Conservation (phyloP, 2,329 filamentous ascomycete species). For the Fusarium longipes region DNA sequence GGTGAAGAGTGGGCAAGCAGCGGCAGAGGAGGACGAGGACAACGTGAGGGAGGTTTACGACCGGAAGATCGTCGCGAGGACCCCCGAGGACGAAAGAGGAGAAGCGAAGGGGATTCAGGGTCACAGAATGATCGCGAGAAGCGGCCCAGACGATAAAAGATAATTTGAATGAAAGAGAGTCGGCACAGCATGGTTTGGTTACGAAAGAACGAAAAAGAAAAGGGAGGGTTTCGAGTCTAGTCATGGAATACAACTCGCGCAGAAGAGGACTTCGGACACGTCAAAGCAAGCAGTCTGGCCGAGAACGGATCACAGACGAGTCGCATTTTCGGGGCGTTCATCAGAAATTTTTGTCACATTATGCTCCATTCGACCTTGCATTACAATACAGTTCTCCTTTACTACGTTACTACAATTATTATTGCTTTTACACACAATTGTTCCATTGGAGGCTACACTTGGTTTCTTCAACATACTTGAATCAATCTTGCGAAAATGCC, state of each 20-base stretch:
- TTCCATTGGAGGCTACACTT: constrained; percentile 12
- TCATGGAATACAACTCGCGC: constrained; percentile 26
- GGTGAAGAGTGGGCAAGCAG: constrained; percentile 52
- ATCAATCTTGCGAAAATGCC: constrained; percentile 5
- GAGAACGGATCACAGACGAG: constrained; percentile 27
- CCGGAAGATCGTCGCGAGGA: constrained; percentile 52
- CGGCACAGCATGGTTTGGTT: constrained; percentile 34
- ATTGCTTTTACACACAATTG: constrained; percentile 35
- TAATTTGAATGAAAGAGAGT: constrained; percentile 23
- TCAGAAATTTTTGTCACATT: constrained; percentile 30
- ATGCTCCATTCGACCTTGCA: constrained; percentile 39
- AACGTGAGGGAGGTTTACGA: constrained; percentile 48
- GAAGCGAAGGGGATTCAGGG: constrained; percentile 59
- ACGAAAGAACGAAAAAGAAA: constrained; percentile 22
- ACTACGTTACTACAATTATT: constrained; percentile 43
- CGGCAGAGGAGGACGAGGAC: constrained; percentile 51
- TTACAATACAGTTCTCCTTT: constrained; percentile 41
- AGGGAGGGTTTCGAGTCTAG: constrained; percentile 10
- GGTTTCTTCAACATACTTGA: constrained; percentile 14
- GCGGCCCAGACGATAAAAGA: constrained; percentile 60
- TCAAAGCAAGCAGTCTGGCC: constrained; percentile 29
- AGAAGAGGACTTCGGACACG: constrained; percentile 31
- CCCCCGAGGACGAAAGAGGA: constrained; percentile 53
- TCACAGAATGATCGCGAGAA: constrained; percentile 63
- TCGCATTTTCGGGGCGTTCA: constrained; percentile 42